Conservation (phyloP, 352 stramenopile species). For the Phytophthora crassamura region DNA sequence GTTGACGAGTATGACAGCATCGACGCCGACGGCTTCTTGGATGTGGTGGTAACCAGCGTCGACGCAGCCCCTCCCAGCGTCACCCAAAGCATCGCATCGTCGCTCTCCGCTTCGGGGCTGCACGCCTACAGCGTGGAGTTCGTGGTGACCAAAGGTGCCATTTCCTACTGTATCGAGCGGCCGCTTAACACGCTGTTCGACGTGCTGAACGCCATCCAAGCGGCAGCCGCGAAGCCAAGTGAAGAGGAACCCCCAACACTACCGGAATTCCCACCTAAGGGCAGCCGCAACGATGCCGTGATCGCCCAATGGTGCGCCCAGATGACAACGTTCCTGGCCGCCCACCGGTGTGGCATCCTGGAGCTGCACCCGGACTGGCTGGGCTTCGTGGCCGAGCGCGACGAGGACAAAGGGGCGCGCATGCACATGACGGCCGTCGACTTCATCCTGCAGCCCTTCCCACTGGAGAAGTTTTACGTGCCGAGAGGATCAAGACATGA, state of each 20-base stretch:
- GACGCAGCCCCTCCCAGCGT: conserved; percentile 46
- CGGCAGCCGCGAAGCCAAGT: not conserved
- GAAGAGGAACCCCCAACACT: conserved; percentile 10
- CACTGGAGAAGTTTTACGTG: conserved; percentile 64
- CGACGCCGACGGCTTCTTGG: conserved; percentile 43
- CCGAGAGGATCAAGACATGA: conserved; percentile 63
- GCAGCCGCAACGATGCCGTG: conserved; percentile 50
- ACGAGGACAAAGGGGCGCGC: conserved; percentile 49
- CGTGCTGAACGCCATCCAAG: conserved; percentile 40
- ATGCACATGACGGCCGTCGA: conserved; percentile 85
- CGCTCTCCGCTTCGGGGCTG: conserved; percentile 42
- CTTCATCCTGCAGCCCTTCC: conserved; percentile 86
- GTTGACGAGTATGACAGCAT: not conserved
- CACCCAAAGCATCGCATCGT: conserved; percentile 46
- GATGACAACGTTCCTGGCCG: conserved; percentile 62
- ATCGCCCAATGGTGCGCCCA: conserved; percentile 75
- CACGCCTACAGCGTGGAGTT: conserved; percentile 62
- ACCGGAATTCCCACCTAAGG: conserved; percentile 61
- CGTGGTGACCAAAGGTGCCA: conserved; percentile 56
- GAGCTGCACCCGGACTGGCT: conserved; percentile 56
- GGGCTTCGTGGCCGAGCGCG: conserved; percentile 58
- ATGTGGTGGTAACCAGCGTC: conserved; percentile 76
- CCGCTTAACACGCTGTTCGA: conserved; percentile 50
- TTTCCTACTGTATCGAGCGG: conserved; percentile 64
- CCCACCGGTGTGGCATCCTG: conserved; percentile 35